Base-by-base conservation (phyloP, 2,329 filamentous ascomycete genomes). In the Neonectria magnoliae region DNA sequence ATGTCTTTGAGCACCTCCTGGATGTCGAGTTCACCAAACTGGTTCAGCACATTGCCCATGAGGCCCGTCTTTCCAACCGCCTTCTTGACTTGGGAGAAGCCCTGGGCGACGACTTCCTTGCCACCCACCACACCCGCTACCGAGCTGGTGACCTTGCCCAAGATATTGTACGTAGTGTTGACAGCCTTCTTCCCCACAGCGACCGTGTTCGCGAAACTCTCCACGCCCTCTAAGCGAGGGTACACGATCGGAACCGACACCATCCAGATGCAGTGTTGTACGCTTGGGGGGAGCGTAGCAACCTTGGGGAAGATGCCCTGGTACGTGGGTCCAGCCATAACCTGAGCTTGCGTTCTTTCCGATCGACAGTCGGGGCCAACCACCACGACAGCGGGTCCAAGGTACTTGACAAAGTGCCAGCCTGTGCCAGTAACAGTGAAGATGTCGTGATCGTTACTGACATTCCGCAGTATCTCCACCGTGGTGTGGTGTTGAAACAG, bases 401-500 rank as follows among this genome's bases (percentile, higher is more conserved):
- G 88, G 73, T 92, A 98, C 80, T 99, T 99, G 80, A 99, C 89
- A 78, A 98, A 99, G 79, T 99, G 96, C 96, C 96, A 99, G 8
- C 96, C 96, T 20, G 92, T 92, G n/a, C 96, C 95, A 0, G 96
- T 98, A 60, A 99, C 91, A 1, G 95, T 98, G 81, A 99, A 99
- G 6, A 99, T 88, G 73, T 99, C 96, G 52, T 90, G 86, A 75
- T 99, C 96, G 51, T 93, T 92, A 74, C 87, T 92, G 62, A 97
- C 91, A 72, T 97, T 95, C 57, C 94, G 92, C 62, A 99, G 88
- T 45, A 98, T 92, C 76, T 98, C 96, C 3, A 97, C 85, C 0
- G 95, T 98, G 0, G 96, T 98, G 78, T 99, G 96, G 76, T 99
- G 96, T 76, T 99, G 96, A 85, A 99, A 99, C 8, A 99, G 87